phyloP scores from a whole-genome alignment of 139 green algal genomes.

The Micractinium sp. region DNA sequence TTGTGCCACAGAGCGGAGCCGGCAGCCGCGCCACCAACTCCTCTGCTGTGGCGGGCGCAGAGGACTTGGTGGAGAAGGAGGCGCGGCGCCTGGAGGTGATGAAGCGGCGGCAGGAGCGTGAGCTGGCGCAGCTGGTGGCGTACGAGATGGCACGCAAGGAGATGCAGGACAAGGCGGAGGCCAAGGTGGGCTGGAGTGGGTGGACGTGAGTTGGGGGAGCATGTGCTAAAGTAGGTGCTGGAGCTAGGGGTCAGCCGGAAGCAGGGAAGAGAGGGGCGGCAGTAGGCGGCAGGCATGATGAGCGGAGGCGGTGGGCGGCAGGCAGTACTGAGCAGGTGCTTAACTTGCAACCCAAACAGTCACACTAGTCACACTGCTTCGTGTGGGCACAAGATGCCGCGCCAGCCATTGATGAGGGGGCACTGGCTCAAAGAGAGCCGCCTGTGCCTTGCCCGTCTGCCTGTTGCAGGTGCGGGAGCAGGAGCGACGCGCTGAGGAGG shows the following conservation, averaged over 20 bases:
- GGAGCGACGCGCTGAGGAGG: conserved; percentile 66
- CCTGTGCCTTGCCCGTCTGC: background rate
- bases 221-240: too few relatives aligned
- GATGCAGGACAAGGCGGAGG: conserved; percentile 67
- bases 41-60: background rate
- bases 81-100: conserved; percentile 83
- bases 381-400: too few relatives aligned
- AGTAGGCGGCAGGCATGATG: too few relatives aligned
- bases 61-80: conserved; percentile 80
- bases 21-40: background rate
- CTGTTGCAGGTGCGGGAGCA: conserved; percentile 31
- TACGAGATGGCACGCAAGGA: conserved; percentile 78
- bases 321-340: too few relatives aligned
- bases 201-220: background rate
- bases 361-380: too few relatives aligned
- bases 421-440: background rate
- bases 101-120: conserved; percentile 77
- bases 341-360: too few relatives aligned
- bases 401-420: too few relatives aligned
- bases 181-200: conserved; percentile 40
- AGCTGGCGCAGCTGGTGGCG: conserved; percentile 78
- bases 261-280: too few relatives aligned
- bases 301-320: too few relatives aligned
- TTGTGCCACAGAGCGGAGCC: background rate
- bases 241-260: too few relatives aligned